Evolutionary conservation across 2,329 filamentous ascomycete genomes (phyloP).

Genomic region (Scopulariopsis brevicaulis): DNA sequence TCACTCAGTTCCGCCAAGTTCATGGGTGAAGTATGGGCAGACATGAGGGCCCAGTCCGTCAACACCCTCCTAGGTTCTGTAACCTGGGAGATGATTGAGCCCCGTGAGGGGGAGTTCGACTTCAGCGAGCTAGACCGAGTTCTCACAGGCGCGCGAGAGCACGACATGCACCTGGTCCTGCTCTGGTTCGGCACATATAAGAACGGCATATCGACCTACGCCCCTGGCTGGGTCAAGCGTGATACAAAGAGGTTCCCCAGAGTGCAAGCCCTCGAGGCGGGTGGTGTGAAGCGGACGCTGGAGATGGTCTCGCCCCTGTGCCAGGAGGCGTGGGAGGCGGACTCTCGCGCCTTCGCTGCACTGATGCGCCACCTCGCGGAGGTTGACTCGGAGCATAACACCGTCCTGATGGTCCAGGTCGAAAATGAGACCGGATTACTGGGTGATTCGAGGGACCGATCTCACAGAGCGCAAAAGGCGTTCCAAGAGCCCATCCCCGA

Average conservation of each 20-base stretch:
- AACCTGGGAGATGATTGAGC: constrained; percentile 25
- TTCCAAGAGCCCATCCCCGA: constrained; percentile 17
- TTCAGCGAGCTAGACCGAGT: constrained; percentile 21
- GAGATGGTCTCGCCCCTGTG: constrained; percentile 21
- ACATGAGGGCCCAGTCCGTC: constrained; percentile 19
- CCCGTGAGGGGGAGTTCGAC: constrained; percentile 19
- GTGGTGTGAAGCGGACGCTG: constrained; percentile 17
- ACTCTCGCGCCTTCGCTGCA: constrained; percentile 18
- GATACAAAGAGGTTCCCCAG: constrained; percentile 22
- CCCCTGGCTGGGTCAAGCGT: constrained; percentile 20
- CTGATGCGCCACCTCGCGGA: constrained; percentile 22
- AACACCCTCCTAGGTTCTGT: constrained; percentile 24
- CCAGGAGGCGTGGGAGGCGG: constrained; percentile 16
- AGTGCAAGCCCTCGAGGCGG: constrained; percentile 17
- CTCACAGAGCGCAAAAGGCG: constrained; percentile 22
- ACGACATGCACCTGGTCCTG: constrained; percentile 21
- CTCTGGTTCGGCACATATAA: constrained; percentile 27
- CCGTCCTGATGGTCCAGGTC: constrained; percentile 45
- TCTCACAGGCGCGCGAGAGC: constrained; percentile 16
- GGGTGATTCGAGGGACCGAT: constrained; percentile 37
- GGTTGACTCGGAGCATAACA: constrained; percentile 31
- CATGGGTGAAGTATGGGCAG: constrained; percentile 18
- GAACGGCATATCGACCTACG: constrained; percentile 24
- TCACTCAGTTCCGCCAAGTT: constrained; percentile 19
- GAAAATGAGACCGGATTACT: constrained; percentile 42